These are phyloP conservation scores for Suillus tomentosus DNA, from an alignment of 768 basidiomycete genomes.

Conservation along the genomic window DNA sequence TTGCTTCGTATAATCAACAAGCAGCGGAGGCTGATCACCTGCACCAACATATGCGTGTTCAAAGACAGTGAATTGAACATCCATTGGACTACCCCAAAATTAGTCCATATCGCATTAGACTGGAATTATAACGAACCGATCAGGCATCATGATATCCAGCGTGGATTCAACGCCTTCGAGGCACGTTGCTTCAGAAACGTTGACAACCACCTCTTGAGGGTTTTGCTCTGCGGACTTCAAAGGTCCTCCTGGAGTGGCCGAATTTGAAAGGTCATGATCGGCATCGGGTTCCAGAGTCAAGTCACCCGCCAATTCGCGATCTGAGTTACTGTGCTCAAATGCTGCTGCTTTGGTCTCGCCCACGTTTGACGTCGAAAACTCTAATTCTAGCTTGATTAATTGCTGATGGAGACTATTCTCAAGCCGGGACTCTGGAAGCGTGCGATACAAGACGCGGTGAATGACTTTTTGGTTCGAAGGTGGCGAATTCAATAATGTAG, in stretches of 20 bases:
- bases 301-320: background rate
- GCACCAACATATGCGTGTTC: constrained; percentile 31
- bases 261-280: constrained; percentile 5
- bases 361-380: constrained; percentile 21
- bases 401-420: constrained; percentile 17
- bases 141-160: constrained; percentile 57
- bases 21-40: constrained; percentile 39
- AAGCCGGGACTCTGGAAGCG: constrained; percentile 25
- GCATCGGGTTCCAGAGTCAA: constrained; percentile 8
- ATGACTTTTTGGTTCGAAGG: constrained; percentile 37
- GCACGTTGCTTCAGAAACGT: constrained; percentile 28
- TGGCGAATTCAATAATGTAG: constrained; percentile 32
- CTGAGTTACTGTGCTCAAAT: background rate
- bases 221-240: constrained; percentile 1
- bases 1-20: constrained; percentile 43
- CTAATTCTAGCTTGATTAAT: constrained; percentile 44
- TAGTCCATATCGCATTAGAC: constrained; percentile 12
- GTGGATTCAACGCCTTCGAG: constrained; percentile 39
- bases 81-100: constrained; percentile 48
- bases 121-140: constrained; percentile 43
- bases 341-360: too few relatives aligned
- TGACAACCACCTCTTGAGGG: background rate
- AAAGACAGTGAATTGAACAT: constrained; percentile 51
- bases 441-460: constrained; percentile 53
- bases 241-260: background rate